Evolutionary conservation across 2,329 filamentous ascomycete species (phyloP).

Genomic region (Fusarium transvaalense): DNA sequence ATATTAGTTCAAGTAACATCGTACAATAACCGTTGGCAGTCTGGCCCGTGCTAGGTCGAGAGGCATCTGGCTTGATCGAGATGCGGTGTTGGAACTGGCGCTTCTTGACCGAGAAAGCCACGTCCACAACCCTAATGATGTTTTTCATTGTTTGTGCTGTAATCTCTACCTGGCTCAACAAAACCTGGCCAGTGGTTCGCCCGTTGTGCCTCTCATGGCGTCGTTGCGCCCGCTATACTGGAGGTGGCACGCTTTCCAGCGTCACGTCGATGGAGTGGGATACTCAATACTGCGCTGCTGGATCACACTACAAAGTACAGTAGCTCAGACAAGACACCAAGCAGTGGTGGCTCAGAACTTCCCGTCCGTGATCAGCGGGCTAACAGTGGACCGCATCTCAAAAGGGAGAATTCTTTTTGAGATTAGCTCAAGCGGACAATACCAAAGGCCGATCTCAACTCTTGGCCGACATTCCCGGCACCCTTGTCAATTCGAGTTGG

Average conservation of each 20-base stretch:
- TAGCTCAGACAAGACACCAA: constrained; percentile 2
- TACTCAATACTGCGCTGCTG: too few species aligned
- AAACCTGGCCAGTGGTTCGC: neutral
- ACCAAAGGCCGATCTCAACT: constrained; percentile 14
- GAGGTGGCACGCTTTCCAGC: neutral
- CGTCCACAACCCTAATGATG: neutral
- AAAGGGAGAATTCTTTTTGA: constrained; percentile 11
- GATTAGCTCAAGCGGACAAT: constrained; percentile 36
- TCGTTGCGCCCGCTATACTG: neutral
- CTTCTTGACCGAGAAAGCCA: neutral
- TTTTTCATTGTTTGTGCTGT: neutral
- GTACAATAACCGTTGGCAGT: neutral
- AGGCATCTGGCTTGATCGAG: constrained; percentile 19
- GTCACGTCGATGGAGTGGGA: neutral
- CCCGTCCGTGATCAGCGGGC: constrained; percentile 22
- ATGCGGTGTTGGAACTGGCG: neutral
- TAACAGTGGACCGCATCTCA: constrained; percentile 26
- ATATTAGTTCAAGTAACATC: neutral
- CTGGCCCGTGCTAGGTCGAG: neutral
- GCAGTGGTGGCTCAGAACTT: neutral
- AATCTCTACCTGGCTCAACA: neutral
- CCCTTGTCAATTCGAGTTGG: constrained; percentile 26
- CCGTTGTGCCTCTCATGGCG: neutral
- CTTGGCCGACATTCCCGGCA: constrained; percentile 32
- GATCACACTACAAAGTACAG: too few species aligned